Conservation (phyloP, 768 basidiomycete genomes). For the Cystobasidium ongulense region DNA sequence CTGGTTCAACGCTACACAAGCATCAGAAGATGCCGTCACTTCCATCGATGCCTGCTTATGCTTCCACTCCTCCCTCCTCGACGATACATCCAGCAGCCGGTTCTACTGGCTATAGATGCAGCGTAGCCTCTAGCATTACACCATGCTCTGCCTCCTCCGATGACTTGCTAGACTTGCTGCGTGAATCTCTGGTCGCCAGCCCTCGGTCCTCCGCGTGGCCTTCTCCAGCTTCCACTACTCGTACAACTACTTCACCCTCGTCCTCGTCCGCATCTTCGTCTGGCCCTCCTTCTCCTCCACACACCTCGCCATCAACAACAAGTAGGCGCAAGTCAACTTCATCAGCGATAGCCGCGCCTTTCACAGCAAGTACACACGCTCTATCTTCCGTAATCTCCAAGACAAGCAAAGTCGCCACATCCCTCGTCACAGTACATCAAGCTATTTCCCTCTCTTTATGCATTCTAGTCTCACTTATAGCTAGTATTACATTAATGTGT, state of each 20-base stretch:
- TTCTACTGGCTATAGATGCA: not conserved
- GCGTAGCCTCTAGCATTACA: not conserved
- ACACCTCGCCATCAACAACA: not conserved
- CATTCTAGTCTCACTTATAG: not conserved
- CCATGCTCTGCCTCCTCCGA: not conserved
- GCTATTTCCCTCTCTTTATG: constrained; percentile 12
- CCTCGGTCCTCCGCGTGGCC: not conserved
- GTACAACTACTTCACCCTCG: not conserved
- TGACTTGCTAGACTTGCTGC: not conserved
- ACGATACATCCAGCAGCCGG: too few species aligned
- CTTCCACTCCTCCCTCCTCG: too few species aligned
- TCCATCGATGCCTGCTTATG: too few species aligned
- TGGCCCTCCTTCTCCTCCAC: not conserved
- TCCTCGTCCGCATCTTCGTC: not conserved
- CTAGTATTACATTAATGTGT: not conserved
- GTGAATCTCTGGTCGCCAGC: not conserved
- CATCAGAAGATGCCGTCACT: too few species aligned
- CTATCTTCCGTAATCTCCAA: not conserved
- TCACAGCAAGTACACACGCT: not conserved
- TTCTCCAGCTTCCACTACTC: not conserved
- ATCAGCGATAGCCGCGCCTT: not conserved
- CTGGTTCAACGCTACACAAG: too few species aligned
- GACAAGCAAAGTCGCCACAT: not conserved
- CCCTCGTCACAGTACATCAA: constrained; percentile 1
- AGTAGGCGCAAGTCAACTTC: not conserved